Percentiles rank a stretch among this genome's conserved stretches.
These are phyloP conservation scores for Neurospora crassa DNA, from an alignment of 2,329 filamentous ascomycete species.

Conservation along the genomic window DNA sequence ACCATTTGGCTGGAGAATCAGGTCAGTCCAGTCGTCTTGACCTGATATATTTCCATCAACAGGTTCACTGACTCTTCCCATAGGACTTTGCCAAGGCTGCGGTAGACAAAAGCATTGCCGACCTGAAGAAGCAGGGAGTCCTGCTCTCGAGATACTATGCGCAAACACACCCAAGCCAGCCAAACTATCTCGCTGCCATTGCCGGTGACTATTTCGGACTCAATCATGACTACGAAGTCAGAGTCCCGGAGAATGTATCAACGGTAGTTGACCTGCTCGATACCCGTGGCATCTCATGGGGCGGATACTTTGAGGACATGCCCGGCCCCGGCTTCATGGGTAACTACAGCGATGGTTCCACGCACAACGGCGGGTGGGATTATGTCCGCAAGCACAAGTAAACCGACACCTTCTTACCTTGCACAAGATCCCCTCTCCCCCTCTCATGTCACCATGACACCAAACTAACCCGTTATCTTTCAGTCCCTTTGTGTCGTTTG, in stretches of 20 bases:
- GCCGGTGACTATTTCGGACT: conserved; percentile 39
- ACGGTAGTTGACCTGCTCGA: conserved; percentile 38
- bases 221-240: conserved; percentile 34
- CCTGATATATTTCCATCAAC: no score
- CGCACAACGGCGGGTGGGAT: conserved; percentile 24
- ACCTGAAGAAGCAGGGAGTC: conserved; percentile 34
- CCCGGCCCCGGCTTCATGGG: conserved; percentile 39
- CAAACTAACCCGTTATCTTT: neutral
- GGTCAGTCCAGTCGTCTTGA: conserved; percentile 19
- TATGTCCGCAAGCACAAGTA: conserved; percentile 35
- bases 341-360: conserved; percentile 26
- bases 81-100: conserved; percentile 34
- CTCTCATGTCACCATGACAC: neutral
- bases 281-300: conserved; percentile 30
- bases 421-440: neutral
- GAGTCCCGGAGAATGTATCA: conserved; percentile 34
- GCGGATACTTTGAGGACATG: conserved; percentile 35
- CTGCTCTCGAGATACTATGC: conserved; percentile 34
- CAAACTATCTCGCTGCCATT: conserved; percentile 37
- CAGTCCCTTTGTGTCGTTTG: conserved; percentile 33
- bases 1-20: conserved; percentile 37
- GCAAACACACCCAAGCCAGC: conserved; percentile 36
- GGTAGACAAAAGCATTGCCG: conserved; percentile 29
- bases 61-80: conserved; percentile 6
- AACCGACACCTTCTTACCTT: neutral